phyloP scores from a whole-genome alignment of 1,139 yeast species.

The Candida smagusa region DNA sequence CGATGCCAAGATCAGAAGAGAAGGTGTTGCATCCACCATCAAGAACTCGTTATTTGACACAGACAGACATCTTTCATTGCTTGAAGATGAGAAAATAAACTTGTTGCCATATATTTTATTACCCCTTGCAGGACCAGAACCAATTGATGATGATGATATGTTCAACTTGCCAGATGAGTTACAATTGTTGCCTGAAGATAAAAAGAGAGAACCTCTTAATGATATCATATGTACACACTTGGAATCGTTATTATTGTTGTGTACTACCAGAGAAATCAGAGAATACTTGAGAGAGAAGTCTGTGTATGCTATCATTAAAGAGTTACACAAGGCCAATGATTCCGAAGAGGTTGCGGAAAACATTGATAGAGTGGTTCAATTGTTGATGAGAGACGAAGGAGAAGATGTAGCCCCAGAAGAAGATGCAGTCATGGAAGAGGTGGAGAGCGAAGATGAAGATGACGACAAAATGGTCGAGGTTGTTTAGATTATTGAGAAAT shows the following conservation, averaged over 20 bases:
- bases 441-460: conserved; percentile 30
- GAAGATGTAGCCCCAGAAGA: conserved; percentile 25
- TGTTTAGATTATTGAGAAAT: conserved; percentile 20
- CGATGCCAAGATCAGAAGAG: conserved; percentile 76
- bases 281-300: conserved; percentile 72
- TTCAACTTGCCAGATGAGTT: conserved; percentile 86
- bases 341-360: conserved; percentile 63
- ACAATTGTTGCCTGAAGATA: conserved; percentile 75
- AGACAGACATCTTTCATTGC: conserved; percentile 57
- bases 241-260: conserved; percentile 72
- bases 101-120: conserved; percentile 76
- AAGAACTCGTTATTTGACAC: conserved; percentile 86
- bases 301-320: conserved; percentile 81
- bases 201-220: conserved; percentile 67
- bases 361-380: conserved; percentile 74
- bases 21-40: conserved; percentile 90
- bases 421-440: conserved; percentile 22
- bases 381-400: conserved; percentile 89
- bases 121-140: conserved; percentile 83
- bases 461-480: conserved; percentile 53
- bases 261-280: conserved; percentile 71
- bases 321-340: conserved; percentile 67
- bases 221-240: conserved; percentile 68
- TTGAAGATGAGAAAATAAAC: conserved; percentile 64
- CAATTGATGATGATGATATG: conserved; percentile 78